Conservation (phyloP, 208 protist species). For the Trypanosoma caninum region DNA sequence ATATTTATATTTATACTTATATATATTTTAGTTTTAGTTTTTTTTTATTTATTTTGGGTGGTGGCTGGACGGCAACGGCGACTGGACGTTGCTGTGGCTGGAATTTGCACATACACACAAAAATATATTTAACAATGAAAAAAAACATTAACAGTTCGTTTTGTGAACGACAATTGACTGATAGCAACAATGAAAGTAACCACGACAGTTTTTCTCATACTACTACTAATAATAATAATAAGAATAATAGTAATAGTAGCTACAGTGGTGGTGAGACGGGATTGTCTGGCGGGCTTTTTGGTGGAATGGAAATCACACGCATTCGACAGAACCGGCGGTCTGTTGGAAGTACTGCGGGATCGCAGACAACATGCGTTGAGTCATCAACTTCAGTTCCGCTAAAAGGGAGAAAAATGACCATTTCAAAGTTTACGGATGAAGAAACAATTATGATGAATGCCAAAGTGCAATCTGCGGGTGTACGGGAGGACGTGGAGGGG, state of each 20-base stretch:
- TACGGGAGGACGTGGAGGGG: conserved; percentile 24
- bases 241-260: neutral
- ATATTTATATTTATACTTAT: too few relatives aligned
- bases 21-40: too few relatives aligned
- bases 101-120: too few relatives aligned
- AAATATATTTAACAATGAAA: too few relatives aligned
- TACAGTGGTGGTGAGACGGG: neutral
- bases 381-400: neutral
- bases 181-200: too few relatives aligned
- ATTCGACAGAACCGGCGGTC: conserved; percentile 13
- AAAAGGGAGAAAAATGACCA: neutral
- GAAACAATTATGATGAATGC: conserved; percentile 18
- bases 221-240: neutral
- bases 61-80: too few relatives aligned
- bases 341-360: conserved; percentile 7
- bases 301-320: conserved; percentile 22
- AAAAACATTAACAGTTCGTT: too few relatives aligned
- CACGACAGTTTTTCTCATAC: too few relatives aligned
- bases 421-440: neutral
- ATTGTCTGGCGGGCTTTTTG: neutral
- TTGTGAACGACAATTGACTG: too few relatives aligned
- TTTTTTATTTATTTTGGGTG: too few relatives aligned
- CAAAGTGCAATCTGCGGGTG: neutral
- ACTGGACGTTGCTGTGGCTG: too few relatives aligned
- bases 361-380: conserved; percentile 10